Conservation (phyloP, 345 rosid species). For the Dipteronia dyeriana region DNA sequence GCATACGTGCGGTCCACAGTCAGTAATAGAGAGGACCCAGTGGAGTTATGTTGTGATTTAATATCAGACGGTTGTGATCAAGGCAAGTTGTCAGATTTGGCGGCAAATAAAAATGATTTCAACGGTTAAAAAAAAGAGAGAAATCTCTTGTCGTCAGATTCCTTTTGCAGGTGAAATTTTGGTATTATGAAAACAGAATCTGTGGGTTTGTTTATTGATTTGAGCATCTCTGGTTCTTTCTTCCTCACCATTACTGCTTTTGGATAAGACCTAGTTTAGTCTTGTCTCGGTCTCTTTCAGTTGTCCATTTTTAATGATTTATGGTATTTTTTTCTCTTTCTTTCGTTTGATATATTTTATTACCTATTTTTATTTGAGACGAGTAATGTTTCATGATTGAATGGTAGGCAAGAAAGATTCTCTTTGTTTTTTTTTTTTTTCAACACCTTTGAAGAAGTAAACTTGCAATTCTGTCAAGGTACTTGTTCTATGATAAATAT, state of each 20-base stretch:
- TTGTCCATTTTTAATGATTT: neutral
- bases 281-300: neutral
- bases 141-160: constrained; percentile 20
- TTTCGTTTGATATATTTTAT: too few species aligned
- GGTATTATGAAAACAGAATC: constrained; percentile 20
- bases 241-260: neutral
- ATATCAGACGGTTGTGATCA: constrained; percentile 29
- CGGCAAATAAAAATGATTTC: constrained; percentile 25
- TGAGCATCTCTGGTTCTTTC: neutral
- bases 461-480: constrained; percentile 9
- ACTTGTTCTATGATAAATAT: neutral
- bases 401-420: neutral
- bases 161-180: neutral
- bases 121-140: neutral
- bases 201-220: neutral
- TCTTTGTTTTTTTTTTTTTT: neutral
- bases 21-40: constrained; percentile 18
- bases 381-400: neutral
- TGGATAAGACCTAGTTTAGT: neutral
- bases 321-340: neutral
- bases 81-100: constrained; percentile 22
- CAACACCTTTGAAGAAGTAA: neutral
- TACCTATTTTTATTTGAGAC: too few species aligned
- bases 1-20: constrained; percentile 26
- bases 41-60: neutral